Conservation (phyloP, 1,139 yeast genomes). For the Zygoascus sp. region DNA sequence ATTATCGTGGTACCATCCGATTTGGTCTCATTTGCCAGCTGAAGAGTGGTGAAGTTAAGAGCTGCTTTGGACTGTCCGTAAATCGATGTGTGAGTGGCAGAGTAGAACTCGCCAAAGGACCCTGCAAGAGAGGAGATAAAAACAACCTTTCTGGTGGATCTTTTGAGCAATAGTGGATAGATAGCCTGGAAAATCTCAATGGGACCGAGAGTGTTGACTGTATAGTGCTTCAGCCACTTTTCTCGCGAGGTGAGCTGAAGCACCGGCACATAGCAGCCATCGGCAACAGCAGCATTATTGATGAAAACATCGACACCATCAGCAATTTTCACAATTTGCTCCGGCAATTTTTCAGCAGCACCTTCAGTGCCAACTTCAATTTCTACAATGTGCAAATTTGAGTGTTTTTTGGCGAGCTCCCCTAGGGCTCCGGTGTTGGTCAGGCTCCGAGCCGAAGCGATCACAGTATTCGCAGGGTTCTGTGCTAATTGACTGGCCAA, state of each 20-base stretch:
- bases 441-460: constrained; percentile 32
- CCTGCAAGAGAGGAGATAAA: constrained; percentile 31
- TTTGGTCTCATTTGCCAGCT: constrained; percentile 27
- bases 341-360: not conserved
- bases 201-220: constrained; percentile 36
- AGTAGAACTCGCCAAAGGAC: constrained; percentile 24
- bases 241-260: constrained; percentile 22
- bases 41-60: constrained; percentile 29
- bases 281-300: constrained; percentile 47
- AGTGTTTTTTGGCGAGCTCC: constrained; percentile 18
- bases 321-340: not conserved
- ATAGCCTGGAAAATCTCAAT: constrained; percentile 32
- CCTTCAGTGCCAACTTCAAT: constrained; percentile 23
- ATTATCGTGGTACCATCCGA: constrained; percentile 28
- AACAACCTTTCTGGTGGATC: constrained; percentile 23
- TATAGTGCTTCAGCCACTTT: constrained; percentile 31
- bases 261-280: constrained; percentile 14
- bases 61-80: constrained; percentile 41
- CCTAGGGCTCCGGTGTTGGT: constrained; percentile 11
- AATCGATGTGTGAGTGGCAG: constrained; percentile 12
- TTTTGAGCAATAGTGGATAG: constrained; percentile 27
- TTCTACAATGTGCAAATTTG: constrained; percentile 25
- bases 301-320: constrained; percentile 43
- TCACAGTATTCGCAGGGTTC: constrained; percentile 27
- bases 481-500: constrained; percentile 28